Base-by-base conservation (phyloP, 2,329 filamentous ascomycete species). In the Hypoxylon sp. region DNA sequence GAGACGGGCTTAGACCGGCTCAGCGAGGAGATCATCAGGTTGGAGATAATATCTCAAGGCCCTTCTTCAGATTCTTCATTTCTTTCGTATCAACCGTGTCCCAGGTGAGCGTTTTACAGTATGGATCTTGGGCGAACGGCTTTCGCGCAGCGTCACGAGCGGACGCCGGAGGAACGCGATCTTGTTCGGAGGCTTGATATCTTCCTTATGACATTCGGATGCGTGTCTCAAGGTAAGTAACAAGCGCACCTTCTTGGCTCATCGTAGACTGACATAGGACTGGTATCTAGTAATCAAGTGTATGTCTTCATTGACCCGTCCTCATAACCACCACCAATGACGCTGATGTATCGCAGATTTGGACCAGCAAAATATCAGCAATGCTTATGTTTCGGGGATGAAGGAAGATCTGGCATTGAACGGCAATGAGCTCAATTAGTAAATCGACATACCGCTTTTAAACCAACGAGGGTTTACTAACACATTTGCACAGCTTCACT, bases 311-410 rank as follows among this genome's bases (percentile, higher is more conserved):
- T 22, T 22, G 7, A 30, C 16, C 11, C 5, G 36, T n/a, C 24
- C 22, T 1, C 9, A 3, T 26, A 33, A n/a, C 18, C 12, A 38
- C n/a, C 8, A 14, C 6, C 9, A 11, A 50, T 44, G 30, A n/a
- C 16, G 16, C 55, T 63, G 28, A 65, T 69, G 54, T 68, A 69
- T 53, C 59, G 64, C 71, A 78, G 64, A 77, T 66, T 74, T 78
- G 12, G 77, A 79, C 55, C 76, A 77, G 59, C 68, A 72, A 38
- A 74, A 74, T 42, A 74, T 73, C 70, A 75, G 64, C 61, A 75
- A 75, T 66, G 78, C 77, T n/a, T 79, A 78, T 33, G 76, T 78
- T 11, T 75, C 73, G 0, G 77, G 77, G 4, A 78, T 79, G 77
- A 76, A 78, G 16, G 71, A 74, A 55, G 71, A 73, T 24, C 69